Evolutionary conservation across 2,329 filamentous ascomycete species (phyloP), one percentile per base, ranked within the genome.

Genomic region (Fusarium tupiense): DNA sequence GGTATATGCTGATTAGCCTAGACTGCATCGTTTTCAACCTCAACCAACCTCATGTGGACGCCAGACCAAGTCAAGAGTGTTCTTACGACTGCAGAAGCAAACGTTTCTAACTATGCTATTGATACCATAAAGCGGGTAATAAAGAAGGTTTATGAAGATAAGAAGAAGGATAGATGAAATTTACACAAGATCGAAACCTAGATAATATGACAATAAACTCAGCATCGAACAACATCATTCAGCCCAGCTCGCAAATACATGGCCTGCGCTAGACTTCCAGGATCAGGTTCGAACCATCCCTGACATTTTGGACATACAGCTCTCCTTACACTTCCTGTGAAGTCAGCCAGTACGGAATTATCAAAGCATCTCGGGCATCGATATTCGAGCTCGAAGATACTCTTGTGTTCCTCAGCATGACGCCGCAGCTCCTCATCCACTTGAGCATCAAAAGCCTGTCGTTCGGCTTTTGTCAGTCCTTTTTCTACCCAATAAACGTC

Each of bases 41-140:
- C 76, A 0, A 75, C 75, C 3, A 78, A 78, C 10, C 76, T 78
- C 4, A 59, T 78, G 26, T 78, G 76, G 76, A 71, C 71, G 0
- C 76, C 76, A 0, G 54, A 70, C 2, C 76, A 78, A 14, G 67
- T 78, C 2, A 71, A 66, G 16, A 47, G 33, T 1, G 46, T 78
- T 0, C 59, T 76, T 5, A 20, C 56, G 0, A 77, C 71, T 0
- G 40, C 69, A 1, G 62, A 72, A 44, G 60, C 71, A 0, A 78
- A 78, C 22, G 8, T 68, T 14, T 58, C 64, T 0, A 13, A 64
- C 2, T 74, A 77, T 66, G 73, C 66, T 11, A 64, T 72, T 5
- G 14, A 75, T 10, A 75, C 61, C 0, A 76, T 78, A 1, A 61
- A 49, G 29, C 40, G 68, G 6, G 76, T 78, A 0, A 41, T 73